phyloP scores from a whole-genome alignment of 495 filamentous ascomycete species.

The Sordaria brevicollis region DNA sequence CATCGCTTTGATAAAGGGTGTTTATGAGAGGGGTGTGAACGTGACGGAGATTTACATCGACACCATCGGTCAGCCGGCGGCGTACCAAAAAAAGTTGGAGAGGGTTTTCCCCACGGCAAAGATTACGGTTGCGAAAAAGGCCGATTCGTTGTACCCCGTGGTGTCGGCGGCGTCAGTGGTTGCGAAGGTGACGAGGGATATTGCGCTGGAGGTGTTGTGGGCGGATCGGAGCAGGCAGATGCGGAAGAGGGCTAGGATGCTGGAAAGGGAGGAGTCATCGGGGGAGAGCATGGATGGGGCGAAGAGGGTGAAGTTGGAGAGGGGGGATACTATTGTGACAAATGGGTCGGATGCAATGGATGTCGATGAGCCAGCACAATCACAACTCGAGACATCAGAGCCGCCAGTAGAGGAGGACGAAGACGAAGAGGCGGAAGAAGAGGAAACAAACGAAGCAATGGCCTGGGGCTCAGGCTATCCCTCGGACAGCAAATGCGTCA shows the following conservation, averaged over 20 bases:
- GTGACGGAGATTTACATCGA: conserved; percentile 88
- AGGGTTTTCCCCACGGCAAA: conserved; percentile 67
- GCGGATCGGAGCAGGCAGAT: neutral
- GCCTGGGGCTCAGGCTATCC: conserved; percentile 91
- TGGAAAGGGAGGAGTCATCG: conserved; percentile 14
- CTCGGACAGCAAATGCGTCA: conserved; percentile 68
- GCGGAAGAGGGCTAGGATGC: conserved; percentile 10
- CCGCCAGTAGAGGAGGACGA: conserved; percentile 14
- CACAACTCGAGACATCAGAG: conserved; percentile 6
- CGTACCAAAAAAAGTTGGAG: conserved; percentile 78
- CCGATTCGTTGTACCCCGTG: conserved; percentile 84
- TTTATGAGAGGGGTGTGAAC: conserved; percentile 65
- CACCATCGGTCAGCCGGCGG: conserved; percentile 72
- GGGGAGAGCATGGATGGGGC: conserved; percentile 16
- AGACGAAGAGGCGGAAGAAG: conserved; percentile 17
- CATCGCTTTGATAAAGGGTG: conserved; percentile 66
- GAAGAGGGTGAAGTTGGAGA: conserved; percentile 15
- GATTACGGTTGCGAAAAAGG: conserved; percentile 93
- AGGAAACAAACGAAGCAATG: neutral
- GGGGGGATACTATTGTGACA: conserved; percentile 10
- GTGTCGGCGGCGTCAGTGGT: conserved; percentile 90
- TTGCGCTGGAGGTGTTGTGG: conserved; percentile 57
- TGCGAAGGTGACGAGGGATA: conserved; percentile 91
- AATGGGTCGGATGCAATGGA: conserved; percentile 12
- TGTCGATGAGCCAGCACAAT: conserved; percentile 10